A percentile compares a stretch with the other conserved stretches of the same genome.
These are phyloP conservation scores for Populus simonii DNA, from an alignment of 345 rosid genomes.

Conservation along the genomic window DNA sequence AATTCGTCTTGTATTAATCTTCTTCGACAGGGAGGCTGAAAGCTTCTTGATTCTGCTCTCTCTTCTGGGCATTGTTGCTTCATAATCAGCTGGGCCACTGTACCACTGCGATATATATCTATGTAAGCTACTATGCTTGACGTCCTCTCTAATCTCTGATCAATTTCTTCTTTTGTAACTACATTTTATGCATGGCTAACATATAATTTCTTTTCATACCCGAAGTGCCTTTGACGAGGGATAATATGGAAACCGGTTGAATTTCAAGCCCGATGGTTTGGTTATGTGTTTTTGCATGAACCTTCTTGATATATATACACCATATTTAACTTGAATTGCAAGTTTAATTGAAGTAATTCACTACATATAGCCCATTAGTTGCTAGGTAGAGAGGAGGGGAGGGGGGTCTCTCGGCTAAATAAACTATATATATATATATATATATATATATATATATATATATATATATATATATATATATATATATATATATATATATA, in stretches of 20 bases:
- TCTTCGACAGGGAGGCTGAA: conserved; percentile 2
- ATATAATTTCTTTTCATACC: not conserved
- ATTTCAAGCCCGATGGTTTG: not conserved
- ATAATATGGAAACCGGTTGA: no score
- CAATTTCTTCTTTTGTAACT: not conserved
- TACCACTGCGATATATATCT: not conserved
- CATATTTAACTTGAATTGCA: not conserved
- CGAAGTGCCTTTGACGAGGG: not conserved
- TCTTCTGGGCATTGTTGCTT: conserved; percentile 15
- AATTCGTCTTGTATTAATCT: not conserved
- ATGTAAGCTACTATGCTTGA: not conserved
- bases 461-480: no score
- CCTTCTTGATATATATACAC: not conserved
- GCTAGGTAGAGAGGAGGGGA: not conserved
- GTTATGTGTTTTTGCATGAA: not conserved
- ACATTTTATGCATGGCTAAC: not conserved
- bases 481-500: no score
- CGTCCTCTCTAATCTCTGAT: not conserved
- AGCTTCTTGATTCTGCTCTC: conserved; percentile 3
- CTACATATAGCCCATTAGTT: not conserved
- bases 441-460: no score
- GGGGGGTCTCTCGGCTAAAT: not conserved
- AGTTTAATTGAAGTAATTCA: not conserved
- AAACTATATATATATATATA: not conserved
- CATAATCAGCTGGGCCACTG: not conserved